Evolutionary conservation across 2,329 filamentous ascomycete species (phyloP).

Genomic region (Exophiala alcalophila): DNA sequence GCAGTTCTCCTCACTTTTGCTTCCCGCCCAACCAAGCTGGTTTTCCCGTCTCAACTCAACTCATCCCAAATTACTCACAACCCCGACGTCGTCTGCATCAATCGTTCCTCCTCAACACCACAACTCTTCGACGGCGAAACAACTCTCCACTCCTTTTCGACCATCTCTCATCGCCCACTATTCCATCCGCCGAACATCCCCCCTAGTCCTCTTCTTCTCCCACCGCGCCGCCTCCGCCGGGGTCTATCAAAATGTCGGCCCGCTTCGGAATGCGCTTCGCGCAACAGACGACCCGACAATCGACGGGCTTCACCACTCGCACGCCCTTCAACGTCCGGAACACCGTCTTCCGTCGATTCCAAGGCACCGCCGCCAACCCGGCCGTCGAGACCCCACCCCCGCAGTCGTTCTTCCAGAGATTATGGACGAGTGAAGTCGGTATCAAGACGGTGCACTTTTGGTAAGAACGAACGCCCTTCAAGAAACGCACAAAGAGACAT

Average conservation of each 20-base stretch:
- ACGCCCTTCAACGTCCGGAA: slow-evolving; percentile 50
- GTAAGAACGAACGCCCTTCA: too few species aligned
- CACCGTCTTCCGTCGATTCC: slow-evolving; percentile 61
- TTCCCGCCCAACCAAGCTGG: not conserved
- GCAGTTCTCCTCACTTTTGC: too few species aligned
- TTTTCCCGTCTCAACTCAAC: too few species aligned
- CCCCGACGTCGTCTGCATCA: slow-evolving; percentile 5
- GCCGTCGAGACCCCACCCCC: slow-evolving; percentile 43
- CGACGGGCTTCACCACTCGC: slow-evolving; percentile 43
- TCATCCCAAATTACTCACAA: too few species aligned
- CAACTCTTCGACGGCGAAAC: slow-evolving; percentile 1
- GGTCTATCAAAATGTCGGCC: slow-evolving; percentile 54
- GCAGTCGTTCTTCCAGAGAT: slow-evolving; percentile 60
- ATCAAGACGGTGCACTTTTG: slow-evolving; percentile 98
- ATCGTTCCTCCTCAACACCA: not conserved
- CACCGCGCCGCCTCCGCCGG: not conserved
- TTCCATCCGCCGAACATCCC: not conserved
- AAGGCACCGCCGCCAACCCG: slow-evolving; percentile 61
- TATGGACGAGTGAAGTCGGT: slow-evolving; percentile 79
- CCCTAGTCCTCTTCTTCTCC: slow-evolving; percentile 3
- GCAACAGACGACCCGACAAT: slow-evolving; percentile 52
- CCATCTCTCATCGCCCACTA: slow-evolving; percentile 5
- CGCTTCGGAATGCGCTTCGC: slow-evolving; percentile 58
- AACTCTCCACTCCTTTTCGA: slow-evolving; percentile 19
- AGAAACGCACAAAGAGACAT: too few species aligned